Evolutionary conservation across 169 alveolate species (phyloP), one percentile per base, ranked within the genome.

Genomic region (Blepharisma undulans): DNA sequence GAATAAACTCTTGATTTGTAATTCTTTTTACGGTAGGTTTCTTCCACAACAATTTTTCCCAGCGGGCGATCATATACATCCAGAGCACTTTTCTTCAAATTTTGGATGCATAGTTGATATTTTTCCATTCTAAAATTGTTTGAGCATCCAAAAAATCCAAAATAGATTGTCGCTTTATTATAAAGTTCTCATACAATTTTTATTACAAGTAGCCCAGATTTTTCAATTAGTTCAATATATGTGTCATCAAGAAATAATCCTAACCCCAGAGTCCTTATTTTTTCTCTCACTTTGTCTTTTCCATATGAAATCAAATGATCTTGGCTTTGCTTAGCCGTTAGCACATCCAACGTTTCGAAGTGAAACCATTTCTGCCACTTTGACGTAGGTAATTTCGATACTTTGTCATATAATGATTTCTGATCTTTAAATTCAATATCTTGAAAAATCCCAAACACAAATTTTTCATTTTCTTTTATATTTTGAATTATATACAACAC

Each of bases 41-140:
- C 60, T 60, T 82, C 89, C 5, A 82, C 89, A 82, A 82, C 30
- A 72, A 82, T 34, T 59, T 33, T 32, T 3, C 89, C 89, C 4
- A 82, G 21, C 7, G 89, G 76, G 8, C 36, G 33, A 22, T 21
- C 60, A 30, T 4, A 82, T 19, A 82, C 89, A 22, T 82, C 89
- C 10, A 74, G 27, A 74, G 80, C 33, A 4, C 80, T 29, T 22
- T 74, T 74, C 36, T 4, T 74, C 36, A 74, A 3, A 25, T 74
- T 22, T 22, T 74, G 29, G 80, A 74, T 74, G 80, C 30, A 22
- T 8, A 25, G 48, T 18, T 74, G 80, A 4, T 74, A 25, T 5
- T 74, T 74, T 25, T 22, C 33, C 10, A 74, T 29, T 29, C 30
- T 74, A 29, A 74, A 74, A 25, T 8, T 8, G 16, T 74, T 74